A percentile compares a stretch with the other conserved stretches of the same genome.
These are phyloP conservation scores for Hanseniaspora meyeri DNA, from an alignment of 805 yeast species.

Conservation along the genomic window DNA sequence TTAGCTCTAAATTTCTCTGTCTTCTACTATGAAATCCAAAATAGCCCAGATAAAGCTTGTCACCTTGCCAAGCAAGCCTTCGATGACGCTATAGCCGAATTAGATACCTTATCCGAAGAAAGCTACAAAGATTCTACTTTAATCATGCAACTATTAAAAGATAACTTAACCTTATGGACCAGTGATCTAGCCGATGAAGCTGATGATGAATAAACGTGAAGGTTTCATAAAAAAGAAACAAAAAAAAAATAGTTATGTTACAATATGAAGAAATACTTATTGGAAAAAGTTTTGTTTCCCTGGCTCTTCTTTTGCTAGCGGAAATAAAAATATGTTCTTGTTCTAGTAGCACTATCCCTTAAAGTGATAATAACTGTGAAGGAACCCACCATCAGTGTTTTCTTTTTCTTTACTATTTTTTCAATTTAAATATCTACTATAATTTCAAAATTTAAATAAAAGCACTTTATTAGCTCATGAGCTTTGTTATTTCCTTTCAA, in stretches of 20 bases:
- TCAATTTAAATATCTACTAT: too few species aligned
- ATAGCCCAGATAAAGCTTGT: slow-evolving; percentile 97
- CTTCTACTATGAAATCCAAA: slow-evolving; percentile 94
- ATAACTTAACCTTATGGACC: slow-evolving; percentile 96
- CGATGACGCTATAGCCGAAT: slow-evolving; percentile 97
- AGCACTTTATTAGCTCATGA: too few species aligned
- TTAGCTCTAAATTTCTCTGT: slow-evolving; percentile 96
- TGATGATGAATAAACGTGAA: slow-evolving; percentile 21
- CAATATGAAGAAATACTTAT: too few species aligned
- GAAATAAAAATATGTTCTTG: too few species aligned
- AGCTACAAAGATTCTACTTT: slow-evolving; percentile 96
- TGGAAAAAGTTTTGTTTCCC: too few species aligned
- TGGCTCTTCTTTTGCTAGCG: too few species aligned
- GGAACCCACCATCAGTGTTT: too few species aligned
- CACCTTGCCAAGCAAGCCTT: slow-evolving; percentile 98
- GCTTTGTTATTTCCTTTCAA: too few species aligned
- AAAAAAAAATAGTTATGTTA: background rate
- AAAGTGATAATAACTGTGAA: too few species aligned
- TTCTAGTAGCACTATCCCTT: too few species aligned
- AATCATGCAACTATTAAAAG: slow-evolving; percentile 97
- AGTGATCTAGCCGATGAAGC: slow-evolving; percentile 44
- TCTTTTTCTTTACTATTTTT: background rate
- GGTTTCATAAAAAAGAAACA: background rate
- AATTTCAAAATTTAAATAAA: too few species aligned
- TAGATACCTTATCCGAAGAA: slow-evolving; percentile 94